phyloP scores from a whole-genome alignment of 2,329 filamentous ascomycete species.

The Fusarium annulatum region DNA sequence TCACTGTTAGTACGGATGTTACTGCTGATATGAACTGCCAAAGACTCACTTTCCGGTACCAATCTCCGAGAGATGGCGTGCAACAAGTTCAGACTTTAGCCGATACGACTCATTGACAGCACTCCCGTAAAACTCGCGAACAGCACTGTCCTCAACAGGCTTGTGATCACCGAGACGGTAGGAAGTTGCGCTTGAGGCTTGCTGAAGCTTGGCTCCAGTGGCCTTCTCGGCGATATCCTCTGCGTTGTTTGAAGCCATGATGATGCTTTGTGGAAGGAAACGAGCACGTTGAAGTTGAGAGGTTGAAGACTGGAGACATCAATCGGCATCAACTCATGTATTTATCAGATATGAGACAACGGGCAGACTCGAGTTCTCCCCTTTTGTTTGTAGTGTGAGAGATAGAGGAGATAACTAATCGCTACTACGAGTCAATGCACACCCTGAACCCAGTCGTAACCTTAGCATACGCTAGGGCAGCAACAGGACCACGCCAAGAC shows the following conservation, averaged over 20 bases:
- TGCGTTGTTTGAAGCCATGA: not conserved
- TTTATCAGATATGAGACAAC: not conserved
- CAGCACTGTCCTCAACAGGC: not conserved
- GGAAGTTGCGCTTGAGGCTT: not conserved
- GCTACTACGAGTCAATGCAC: not conserved
- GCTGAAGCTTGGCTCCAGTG: not conserved
- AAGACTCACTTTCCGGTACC: not conserved
- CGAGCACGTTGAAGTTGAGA: not conserved
- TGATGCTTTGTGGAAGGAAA: not conserved
- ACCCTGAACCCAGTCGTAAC: not conserved
- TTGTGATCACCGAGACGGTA: not conserved
- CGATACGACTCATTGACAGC: conserved; percentile 8
- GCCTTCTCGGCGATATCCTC: not conserved
- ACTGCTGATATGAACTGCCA: fast-evolving
- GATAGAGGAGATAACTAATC: not conserved
- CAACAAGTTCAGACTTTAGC: conserved; percentile 1
- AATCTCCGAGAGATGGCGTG: not conserved
- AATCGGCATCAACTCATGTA: not conserved
- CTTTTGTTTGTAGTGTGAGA: not conserved
- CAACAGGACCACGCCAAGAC: not conserved
- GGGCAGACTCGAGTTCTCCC: not conserved
- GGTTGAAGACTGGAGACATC: not conserved
- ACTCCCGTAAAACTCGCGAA: conserved; percentile 1
- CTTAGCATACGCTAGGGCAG: not conserved
- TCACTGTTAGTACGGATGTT: fast-evolving